Base-by-base conservation (phyloP, 2,329 filamentous ascomycete species). In the Xylaria sp. region DNA sequence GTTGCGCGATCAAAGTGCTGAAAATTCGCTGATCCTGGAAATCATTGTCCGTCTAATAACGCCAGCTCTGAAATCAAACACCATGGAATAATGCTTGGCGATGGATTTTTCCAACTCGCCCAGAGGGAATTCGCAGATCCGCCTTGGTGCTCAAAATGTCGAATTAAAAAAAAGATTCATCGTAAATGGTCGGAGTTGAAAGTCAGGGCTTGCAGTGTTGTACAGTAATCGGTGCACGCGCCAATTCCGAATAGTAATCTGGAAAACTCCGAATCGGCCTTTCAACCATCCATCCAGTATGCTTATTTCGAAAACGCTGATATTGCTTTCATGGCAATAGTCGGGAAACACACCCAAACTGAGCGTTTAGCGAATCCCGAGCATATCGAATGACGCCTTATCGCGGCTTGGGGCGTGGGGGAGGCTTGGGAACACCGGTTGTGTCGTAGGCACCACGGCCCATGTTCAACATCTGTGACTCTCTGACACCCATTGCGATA, bases 381-480 rank as follows among this genome's bases (percentile, higher is more conserved):
- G 48, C 10, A 17, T 11, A 29, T 56, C 40, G 57, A 55, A 40
- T 33, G 29, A 19, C 19, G 13, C 3, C 35, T 74, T 74, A 75
- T 71, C 59, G 68, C 38, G 72, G 73, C 72, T 73, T 73, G 17
- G 73, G 72, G 56, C 68, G 68, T 47, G 72, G 71, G 31, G 73
- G 72, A 58, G 73, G 73, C 68, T 75, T 75, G 43, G 73, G 72
- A 40, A 74, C 72, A 62, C 73, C 73, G 47, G 73, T 75, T 60
- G 73, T 75, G 61, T 75, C 73, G 44, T 75, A 75, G 63, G 73
- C 73, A 47, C 73, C 73, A 43, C 73, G 73, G 65, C 73, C 73
- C 73, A 75, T 75, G 68, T 75, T 74, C 57, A 71, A 64, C 68
- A 71, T 68, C 64, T 66, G 68, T 53, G 67, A 64, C 49, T 73